Conservation (phyloP, 2,329 filamentous ascomycete genomes). For the Periconia macrospinosa region DNA sequence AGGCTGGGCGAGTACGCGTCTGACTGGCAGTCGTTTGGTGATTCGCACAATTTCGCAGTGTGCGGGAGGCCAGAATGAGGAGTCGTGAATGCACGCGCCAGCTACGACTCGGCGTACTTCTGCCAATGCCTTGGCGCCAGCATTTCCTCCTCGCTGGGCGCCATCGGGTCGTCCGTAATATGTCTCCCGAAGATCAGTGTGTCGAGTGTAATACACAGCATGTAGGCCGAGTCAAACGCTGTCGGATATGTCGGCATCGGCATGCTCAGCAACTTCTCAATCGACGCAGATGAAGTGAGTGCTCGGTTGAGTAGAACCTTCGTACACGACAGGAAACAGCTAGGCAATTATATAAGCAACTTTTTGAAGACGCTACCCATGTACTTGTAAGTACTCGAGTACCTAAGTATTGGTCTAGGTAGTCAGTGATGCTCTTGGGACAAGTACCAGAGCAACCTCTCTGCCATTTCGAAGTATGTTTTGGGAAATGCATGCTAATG, state of each 20-base stretch:
- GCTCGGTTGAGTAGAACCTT: not conserved
- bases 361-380: too few relatives aligned
- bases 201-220: not conserved
- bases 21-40: constrained; percentile 3
- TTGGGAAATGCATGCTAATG: too few relatives aligned
- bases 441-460: too few relatives aligned
- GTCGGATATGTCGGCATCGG: not conserved
- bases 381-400: too few relatives aligned
- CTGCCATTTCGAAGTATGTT: too few relatives aligned
- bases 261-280: not conserved
- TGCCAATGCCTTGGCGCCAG: not conserved
- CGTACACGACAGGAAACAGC: not conserved
- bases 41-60: constrained; percentile 7
- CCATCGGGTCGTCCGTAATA: not conserved
- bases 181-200: not conserved
- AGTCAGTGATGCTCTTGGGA: too few relatives aligned
- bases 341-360: too few relatives aligned
- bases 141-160: not conserved
- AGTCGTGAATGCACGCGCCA: not conserved
- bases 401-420: too few relatives aligned
- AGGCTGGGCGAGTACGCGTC: constrained; percentile 6
- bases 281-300: not conserved
- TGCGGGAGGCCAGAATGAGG: not conserved
- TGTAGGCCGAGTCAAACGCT: not conserved
- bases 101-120: not conserved